phyloP scores from a whole-genome alignment of 306 rosid genomes.

The Casuarina glauca region DNA sequence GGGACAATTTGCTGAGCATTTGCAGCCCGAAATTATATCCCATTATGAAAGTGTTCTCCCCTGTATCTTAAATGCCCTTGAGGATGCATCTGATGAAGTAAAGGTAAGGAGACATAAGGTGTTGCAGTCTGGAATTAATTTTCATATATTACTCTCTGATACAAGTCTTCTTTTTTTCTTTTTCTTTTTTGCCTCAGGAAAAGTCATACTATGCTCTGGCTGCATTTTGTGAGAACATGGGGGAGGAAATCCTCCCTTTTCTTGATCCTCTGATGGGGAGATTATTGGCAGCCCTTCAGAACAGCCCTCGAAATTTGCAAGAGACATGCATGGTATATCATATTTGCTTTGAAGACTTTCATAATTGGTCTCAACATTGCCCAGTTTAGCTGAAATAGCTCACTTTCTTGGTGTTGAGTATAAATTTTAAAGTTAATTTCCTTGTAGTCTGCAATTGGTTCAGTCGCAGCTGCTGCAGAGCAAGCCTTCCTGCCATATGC shows the following conservation, averaged over 20 bases:
- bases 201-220: conserved; percentile 99
- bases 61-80: conserved; percentile 89
- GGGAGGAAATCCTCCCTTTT: conserved; percentile 92
- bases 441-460: conserved; percentile 97
- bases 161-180: conserved; percentile 7
- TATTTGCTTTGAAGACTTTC: conserved; percentile 21
- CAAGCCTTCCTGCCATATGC: conserved; percentile 95
- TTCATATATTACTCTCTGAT: conserved; percentile 28
- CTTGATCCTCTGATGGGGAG: conserved; percentile 94
- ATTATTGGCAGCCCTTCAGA: conserved; percentile 81
- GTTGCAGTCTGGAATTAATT: conserved; percentile 24
- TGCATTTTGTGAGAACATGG: conserved; percentile 98
- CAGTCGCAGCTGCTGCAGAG: conserved; percentile 96
- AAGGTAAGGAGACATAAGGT: conserved; percentile 57
- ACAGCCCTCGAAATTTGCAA: conserved; percentile 77
- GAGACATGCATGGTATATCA: conserved; percentile 97
- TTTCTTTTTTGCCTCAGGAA: conserved; percentile 51
- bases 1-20: conserved; percentile 97
- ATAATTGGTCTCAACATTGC: conserved; percentile 15
- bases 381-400: background rate
- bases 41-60: conserved; percentile 97
- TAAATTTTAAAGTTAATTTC: conserved; percentile 21
- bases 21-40: conserved; percentile 93
- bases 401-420: conserved; percentile 22
- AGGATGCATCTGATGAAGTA: conserved; percentile 92